Conservation (phyloP, 495 filamentous ascomycete species). For the Aspergillus nidulans region DNA sequence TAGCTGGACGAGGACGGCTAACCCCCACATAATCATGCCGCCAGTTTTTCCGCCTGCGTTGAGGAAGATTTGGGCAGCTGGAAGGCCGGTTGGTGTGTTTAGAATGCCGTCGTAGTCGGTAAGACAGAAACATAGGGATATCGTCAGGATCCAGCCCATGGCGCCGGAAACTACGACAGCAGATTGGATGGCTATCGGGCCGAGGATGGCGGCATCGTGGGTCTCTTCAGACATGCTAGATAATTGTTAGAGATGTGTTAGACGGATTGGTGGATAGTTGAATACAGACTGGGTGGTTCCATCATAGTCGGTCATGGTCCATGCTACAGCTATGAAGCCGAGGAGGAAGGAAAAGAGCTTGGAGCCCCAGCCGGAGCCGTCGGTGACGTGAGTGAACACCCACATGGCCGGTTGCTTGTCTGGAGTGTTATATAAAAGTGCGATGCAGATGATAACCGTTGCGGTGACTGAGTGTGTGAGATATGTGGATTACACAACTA, state of each 20-base stretch:
- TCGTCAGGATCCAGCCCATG: conserved; percentile 61
- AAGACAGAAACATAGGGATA: conserved; percentile 66
- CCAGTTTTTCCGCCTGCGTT: conserved; percentile 60
- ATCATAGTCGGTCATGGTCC: conserved; percentile 76
- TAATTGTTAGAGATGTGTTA: not conserved
- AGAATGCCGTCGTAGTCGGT: conserved; percentile 60
- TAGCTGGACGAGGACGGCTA: conserved; percentile 65
- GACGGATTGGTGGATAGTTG: not conserved
- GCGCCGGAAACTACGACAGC: conserved; percentile 63
- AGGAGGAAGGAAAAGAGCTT: conserved; percentile 62
- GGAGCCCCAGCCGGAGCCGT: conserved; percentile 64
- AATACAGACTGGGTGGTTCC: conserved; percentile 61
- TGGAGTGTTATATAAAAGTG: conserved; percentile 57
- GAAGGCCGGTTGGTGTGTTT: conserved; percentile 58
- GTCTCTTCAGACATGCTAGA: conserved; percentile 68
- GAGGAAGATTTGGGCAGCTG: conserved; percentile 67
- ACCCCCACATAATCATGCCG: conserved; percentile 64
- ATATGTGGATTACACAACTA: not conserved
- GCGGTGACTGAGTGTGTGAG: conserved; percentile 40
- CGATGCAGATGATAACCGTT: conserved; percentile 58
- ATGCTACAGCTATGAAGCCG: conserved; percentile 67
- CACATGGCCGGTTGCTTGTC: conserved; percentile 59
- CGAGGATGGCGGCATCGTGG: conserved; percentile 62
- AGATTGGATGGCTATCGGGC: conserved; percentile 59
- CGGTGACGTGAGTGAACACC: conserved; percentile 64